A percentile compares a stretch with the other conserved stretches of the same genome.
Evolutionary conservation across 371 early-diverging fungal species (phyloP).

Genomic region (Quaeritorhiza haematococci): DNA sequence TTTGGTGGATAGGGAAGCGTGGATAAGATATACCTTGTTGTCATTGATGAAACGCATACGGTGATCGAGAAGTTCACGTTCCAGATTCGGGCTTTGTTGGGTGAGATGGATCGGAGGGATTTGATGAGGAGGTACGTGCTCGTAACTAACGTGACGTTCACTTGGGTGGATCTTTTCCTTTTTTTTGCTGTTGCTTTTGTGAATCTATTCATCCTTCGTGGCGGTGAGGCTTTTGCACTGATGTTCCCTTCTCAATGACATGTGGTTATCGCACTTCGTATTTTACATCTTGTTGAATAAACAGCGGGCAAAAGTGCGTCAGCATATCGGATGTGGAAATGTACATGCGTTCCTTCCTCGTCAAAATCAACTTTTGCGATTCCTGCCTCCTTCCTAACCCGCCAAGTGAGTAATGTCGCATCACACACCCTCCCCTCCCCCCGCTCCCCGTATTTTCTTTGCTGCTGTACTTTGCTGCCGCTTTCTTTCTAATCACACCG

Average conservation of each 20-base stretch:
- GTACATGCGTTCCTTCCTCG: constrained; percentile 40
- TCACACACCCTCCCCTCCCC: constrained; percentile 7
- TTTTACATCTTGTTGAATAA: too few relatives aligned
- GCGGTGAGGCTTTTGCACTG: neutral
- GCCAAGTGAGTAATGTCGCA: neutral
- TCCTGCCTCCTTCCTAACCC: constrained; percentile 8
- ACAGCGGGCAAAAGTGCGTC: constrained; percentile 15
- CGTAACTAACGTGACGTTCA: too few relatives aligned
- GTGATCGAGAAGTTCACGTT: constrained; percentile 49
- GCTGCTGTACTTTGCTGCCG: neutral
- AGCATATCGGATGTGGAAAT: constrained; percentile 35
- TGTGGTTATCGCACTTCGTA: too few relatives aligned
- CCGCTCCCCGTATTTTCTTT: constrained; percentile 5
- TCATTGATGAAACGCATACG: constrained; percentile 18
- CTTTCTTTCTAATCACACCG: neutral
- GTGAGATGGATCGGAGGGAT: constrained; percentile 9
- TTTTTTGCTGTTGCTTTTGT: neutral
- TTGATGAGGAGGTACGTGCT: constrained; percentile 13
- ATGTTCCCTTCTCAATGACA: neutral
- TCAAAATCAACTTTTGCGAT: constrained; percentile 30
- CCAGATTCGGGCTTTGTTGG: constrained; percentile 36
- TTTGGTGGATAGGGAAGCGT: constrained; percentile 31
- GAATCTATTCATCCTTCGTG: neutral
- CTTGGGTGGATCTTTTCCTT: too few relatives aligned
- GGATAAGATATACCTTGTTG: constrained; percentile 31